These are phyloP conservation scores for Mortierella alpina DNA, from an alignment of 192 early-diverging fungal genomes.

Conservation along the genomic window DNA sequence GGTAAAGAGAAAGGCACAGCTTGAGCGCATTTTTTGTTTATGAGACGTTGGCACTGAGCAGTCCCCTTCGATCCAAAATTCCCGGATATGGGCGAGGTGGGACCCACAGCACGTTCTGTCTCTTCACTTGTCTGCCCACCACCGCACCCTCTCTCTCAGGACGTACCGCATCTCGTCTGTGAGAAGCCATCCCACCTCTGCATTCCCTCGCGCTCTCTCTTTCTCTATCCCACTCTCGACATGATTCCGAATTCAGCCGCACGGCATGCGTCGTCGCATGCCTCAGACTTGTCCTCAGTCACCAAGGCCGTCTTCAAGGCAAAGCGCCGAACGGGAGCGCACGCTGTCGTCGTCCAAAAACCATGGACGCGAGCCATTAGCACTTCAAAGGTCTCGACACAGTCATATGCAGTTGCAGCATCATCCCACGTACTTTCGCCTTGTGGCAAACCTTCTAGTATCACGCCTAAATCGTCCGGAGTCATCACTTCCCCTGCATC, in stretches of 20 bases:
- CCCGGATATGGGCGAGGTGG: too few relatives aligned
- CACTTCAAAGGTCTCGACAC: neutral
- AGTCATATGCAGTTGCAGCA: neutral
- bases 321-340: slow-evolving; percentile 24
- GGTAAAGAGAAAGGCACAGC: too few relatives aligned
- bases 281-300: neutral
- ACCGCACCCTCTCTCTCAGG: too few relatives aligned
- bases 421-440: neutral
- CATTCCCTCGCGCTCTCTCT: too few relatives aligned
- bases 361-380: slow-evolving; percentile 5
- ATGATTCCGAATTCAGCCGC: slow-evolving; percentile 3
- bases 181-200: too few relatives aligned
- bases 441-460: neutral
- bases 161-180: too few relatives aligned
- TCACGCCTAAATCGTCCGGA: neutral
- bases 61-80: too few relatives aligned
- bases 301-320: neutral
- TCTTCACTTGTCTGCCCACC: too few relatives aligned
- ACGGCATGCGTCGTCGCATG: slow-evolving; percentile 9
- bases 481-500: neutral
- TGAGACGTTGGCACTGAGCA: too few relatives aligned
- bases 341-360: slow-evolving; percentile 6
- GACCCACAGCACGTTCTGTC: too few relatives aligned
- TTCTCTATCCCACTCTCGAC: too few relatives aligned
- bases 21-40: too few relatives aligned